Base-by-base conservation (phyloP, 2,329 filamentous ascomycete genomes). In the Colletotrichum godetiae region DNA sequence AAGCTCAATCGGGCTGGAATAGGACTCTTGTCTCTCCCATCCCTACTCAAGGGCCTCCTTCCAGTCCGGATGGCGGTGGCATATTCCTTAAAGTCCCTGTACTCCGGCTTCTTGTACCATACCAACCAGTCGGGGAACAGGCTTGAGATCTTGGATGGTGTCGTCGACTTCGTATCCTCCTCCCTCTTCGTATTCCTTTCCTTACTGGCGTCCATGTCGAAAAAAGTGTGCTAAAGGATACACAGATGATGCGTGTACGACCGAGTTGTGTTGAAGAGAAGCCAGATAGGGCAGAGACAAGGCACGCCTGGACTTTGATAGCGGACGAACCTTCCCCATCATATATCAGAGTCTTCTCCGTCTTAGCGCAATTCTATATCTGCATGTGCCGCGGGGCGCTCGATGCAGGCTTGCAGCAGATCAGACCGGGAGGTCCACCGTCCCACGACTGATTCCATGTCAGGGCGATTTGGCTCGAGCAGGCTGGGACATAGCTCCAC, bases 81-180 rank as follows among this genome's bases (percentile, higher is more conserved):
- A 75, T 86, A 87, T 73, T 86, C 81, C 56, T 81, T 84, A 76
- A 87, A 84, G 73, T 87, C 85, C 29, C 85, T 80, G 76, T 86
- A 87, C 70, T 86, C 85, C 2, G 85, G 86, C 76, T 86, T 87
- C 79, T 86, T 86, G 78, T 87, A 87, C 86, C 85, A 87, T 58
- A 77, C 72, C 74, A 86, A 75, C 83, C 84, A 87, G 24, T 76
- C 63, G 4, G 77, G 79, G 19, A 79, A 64, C 49, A 64, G 49
- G 69, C 78, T 70, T 33, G 74, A 75, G 60, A 76, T 64, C 33
- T 42, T 70, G 10, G 70, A 27, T 37, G 62, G 7, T 33, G 35
- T 55, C 8, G 22, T 52, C 27, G 27, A 29, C 24, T 7, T n/a
- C 12, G 49, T 13, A 4, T 66, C 49, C 22, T 61, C 62, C 4